Evolutionary conservation across 1,284 basidiomycete species (phyloP), one percentile per base, ranked within the genome.

Genomic region (Bondarzewia mesenterica): DNA sequence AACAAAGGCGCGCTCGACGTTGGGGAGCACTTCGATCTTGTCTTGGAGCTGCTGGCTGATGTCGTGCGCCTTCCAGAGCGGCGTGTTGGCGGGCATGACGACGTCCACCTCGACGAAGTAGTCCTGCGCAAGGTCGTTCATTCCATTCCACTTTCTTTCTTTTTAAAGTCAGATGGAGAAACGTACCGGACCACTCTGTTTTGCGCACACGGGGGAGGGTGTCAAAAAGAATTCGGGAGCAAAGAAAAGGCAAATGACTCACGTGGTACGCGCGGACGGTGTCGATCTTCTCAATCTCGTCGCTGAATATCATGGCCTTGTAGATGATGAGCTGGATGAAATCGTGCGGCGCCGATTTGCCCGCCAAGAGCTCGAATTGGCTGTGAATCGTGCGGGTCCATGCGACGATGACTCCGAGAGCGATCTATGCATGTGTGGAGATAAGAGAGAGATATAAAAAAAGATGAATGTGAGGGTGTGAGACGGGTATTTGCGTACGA

Each of bases 71-170:
- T 88, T 83, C 84, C 87, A 90, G 1, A 98, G 69, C 0, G 93
- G 90, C 38, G 93, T 96, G 52, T 84, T 80, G 4, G 85, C 87
- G 55, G 85, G 77, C 82, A 99, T 91, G 21, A 98, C 94, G 47
- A 98, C 82, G 65, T 98, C 95, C 7, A 97, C 78, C 67, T 97
- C 94, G 42, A 97, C 93, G 60, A 93, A 89, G 61, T 92, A 95
- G 50, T 92, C 77, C 67, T 92, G 68, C 20, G 10, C 18, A 16
- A 6, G n/a, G n/a, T n/a, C n/a, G n/a, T n/a, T n/a, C 37, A 20
- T n/a, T 49, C 23, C 26, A 6, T 16, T 29, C 27, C 51, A 38
- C 22, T 20, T 21, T 14, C 25, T 18, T 8, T 40, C 10, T 5
- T 18, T 10, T 22, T 18, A 12, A 40, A 25, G 42, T 2, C 29